These are phyloP conservation scores for Lachancea quebecensis DNA, from an alignment of 805 yeast genomes.

Conservation along the genomic window DNA sequence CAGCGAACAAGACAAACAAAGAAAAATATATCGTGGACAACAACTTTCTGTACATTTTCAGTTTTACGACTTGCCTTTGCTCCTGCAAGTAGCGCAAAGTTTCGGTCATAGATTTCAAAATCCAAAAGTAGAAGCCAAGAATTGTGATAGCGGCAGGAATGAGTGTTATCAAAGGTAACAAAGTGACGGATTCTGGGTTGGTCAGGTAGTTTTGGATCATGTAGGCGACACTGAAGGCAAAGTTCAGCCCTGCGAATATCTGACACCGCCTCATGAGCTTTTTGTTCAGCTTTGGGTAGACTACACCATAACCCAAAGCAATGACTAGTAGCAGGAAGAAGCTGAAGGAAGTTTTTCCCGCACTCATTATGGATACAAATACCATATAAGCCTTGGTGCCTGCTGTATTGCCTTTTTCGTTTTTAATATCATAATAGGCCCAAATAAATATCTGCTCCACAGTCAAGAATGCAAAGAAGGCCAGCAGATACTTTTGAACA, in stretches of 20 bases:
- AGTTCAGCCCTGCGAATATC: constrained; percentile 50
- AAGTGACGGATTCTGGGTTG: constrained; percentile 43
- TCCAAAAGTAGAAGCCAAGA: constrained; percentile 65
- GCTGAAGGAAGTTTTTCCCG: constrained; percentile 78
- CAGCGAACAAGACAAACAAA: constrained; percentile 60
- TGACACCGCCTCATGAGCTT: constrained; percentile 66
- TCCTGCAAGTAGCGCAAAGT: constrained; percentile 70
- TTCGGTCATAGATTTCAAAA: constrained; percentile 61
- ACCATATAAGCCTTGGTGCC: constrained; percentile 69
- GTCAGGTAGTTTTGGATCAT: constrained; percentile 47
- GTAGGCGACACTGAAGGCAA: constrained; percentile 47
- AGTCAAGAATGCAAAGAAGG: constrained; percentile 74
- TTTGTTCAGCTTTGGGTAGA: constrained; percentile 74
- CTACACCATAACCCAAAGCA: constrained; percentile 91
- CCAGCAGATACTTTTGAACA: constrained; percentile 83
- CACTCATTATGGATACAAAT: constrained; percentile 70
- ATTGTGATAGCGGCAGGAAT: constrained; percentile 69
- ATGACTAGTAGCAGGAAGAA: constrained; percentile 81
- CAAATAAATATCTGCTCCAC: constrained; percentile 81
- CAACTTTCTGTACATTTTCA: constrained; percentile 74
- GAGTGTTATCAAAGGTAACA: constrained; percentile 50
- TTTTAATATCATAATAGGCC: constrained; percentile 84
- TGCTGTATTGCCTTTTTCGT: constrained; percentile 47
- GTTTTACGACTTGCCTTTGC: constrained; percentile 87
- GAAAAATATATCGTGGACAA: constrained; percentile 71